phyloP scores from a whole-genome alignment of 2,329 filamentous ascomycete genomes.

The Paraphaeosphaeria minitans region DNA sequence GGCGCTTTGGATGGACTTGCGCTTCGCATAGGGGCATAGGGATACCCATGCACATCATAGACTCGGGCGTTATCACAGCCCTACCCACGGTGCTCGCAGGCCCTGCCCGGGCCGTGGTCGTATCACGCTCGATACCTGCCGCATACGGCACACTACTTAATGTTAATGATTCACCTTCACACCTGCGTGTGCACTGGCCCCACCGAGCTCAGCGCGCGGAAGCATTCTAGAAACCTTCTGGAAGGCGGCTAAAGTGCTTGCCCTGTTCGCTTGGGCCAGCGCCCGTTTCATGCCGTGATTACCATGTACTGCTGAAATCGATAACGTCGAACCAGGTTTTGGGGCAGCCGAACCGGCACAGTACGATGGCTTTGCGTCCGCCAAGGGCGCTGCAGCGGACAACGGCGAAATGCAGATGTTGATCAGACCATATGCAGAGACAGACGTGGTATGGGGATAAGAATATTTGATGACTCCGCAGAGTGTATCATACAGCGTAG shows the following conservation, averaged over 20 bases:
- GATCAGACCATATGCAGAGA: background rate
- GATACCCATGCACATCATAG: background rate
- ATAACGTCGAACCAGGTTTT: background rate
- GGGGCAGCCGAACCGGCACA: background rate
- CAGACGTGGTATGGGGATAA: background rate
- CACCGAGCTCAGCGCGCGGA: background rate
- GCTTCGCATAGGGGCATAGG: background rate
- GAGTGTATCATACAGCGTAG: slow-evolving; percentile 3
- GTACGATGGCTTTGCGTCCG: background rate
- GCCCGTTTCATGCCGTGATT: background rate
- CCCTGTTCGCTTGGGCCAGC: background rate
- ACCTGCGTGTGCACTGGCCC: background rate
- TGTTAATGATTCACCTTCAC: slow-evolving; percentile 3
- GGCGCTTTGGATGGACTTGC: background rate
- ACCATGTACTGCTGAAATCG: background rate
- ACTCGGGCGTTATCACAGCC: slow-evolving; percentile 3
- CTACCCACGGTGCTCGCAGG: background rate
- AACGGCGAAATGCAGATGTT: background rate
- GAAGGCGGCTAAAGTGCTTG: slow-evolving; percentile 6
- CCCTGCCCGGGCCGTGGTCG: background rate
- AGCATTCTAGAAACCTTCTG: slow-evolving; percentile 13
- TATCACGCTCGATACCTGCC: background rate
- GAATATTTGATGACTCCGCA: background rate
- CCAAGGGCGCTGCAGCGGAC: background rate
- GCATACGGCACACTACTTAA: slow-evolving; percentile 3